phyloP scores from a whole-genome alignment of 2,329 filamentous ascomycete species.

The Trichophyton mentagrophytes region DNA sequence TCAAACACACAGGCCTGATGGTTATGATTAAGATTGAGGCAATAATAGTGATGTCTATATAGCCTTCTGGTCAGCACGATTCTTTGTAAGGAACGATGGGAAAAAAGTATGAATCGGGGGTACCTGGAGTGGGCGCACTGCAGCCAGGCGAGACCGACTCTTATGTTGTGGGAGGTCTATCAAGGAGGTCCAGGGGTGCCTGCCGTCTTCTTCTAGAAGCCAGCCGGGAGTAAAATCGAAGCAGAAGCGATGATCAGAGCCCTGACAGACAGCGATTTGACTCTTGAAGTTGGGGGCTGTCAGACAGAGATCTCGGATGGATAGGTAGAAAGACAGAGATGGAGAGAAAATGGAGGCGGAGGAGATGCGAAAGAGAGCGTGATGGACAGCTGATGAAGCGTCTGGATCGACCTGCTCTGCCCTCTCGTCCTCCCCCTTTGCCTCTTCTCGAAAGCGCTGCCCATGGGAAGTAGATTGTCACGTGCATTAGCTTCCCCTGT shows the following conservation, averaged over 20 bases:
- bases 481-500: neutral
- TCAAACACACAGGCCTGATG: neutral
- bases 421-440: neutral
- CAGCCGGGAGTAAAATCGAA: neutral
- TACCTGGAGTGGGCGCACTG: neutral
- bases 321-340: neutral
- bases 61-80: neutral
- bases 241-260: neutral
- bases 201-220: neutral
- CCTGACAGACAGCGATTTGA: neutral
- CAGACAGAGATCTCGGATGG: neutral
- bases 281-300: neutral
- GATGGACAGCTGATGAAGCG: neutral
- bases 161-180: neutral
- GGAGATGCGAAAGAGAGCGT: neutral
- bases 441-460: neutral
- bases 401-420: neutral
- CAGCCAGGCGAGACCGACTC: conserved; percentile 1
- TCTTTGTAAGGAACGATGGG: neutral
- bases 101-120: neutral
- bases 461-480: neutral
- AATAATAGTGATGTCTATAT: neutral
- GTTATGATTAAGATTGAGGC: neutral
- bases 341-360: neutral
- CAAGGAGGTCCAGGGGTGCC: neutral